Evolutionary conservation across 2,329 filamentous ascomycete genomes (phyloP).

Genomic region (Colletotrichum trifolii): DNA sequence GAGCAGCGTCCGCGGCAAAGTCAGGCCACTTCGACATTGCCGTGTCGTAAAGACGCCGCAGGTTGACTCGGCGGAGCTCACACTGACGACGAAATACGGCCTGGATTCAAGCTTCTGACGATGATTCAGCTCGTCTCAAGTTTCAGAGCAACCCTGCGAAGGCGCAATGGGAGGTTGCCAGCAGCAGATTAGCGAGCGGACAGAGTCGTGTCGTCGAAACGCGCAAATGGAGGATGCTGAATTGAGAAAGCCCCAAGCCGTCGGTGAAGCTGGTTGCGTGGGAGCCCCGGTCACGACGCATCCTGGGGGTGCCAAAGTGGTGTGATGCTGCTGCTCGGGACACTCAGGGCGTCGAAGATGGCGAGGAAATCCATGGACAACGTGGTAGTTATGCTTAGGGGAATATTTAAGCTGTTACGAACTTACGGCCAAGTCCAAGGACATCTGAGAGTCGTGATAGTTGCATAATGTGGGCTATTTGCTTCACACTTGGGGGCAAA

Average conservation of each 20-base stretch:
- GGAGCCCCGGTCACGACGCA: slow-evolving; percentile 10
- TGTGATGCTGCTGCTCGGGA: too few relatives aligned
- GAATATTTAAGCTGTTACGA: too few relatives aligned
- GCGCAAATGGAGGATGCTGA: neutral
- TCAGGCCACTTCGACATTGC: neutral
- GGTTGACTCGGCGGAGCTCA: neutral
- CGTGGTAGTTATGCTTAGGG: too few relatives aligned
- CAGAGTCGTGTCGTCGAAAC: neutral
- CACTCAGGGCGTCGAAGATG: too few relatives aligned
- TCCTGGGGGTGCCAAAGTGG: neutral
- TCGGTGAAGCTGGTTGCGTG: neutral
- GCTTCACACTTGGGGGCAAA: neutral
- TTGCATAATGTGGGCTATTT: neutral
- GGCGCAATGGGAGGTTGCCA: neutral
- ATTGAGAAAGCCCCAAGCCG: neutral
- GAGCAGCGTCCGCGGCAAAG: neutral
- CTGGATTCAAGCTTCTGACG: slow-evolving; percentile 19
- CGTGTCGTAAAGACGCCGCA: neutral
- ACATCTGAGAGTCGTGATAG: neutral
- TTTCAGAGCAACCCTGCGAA: slow-evolving; percentile 16
- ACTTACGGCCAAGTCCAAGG: too few relatives aligned
- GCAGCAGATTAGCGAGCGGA: neutral
- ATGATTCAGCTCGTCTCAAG: slow-evolving; percentile 21
- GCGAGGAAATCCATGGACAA: too few relatives aligned
- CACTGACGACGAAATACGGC: neutral